Percentiles rank a stretch among this genome's conserved stretches.
phyloP scores from a whole-genome alignment of 306 rosid genomes.

The Trifolium dubium region DNA sequence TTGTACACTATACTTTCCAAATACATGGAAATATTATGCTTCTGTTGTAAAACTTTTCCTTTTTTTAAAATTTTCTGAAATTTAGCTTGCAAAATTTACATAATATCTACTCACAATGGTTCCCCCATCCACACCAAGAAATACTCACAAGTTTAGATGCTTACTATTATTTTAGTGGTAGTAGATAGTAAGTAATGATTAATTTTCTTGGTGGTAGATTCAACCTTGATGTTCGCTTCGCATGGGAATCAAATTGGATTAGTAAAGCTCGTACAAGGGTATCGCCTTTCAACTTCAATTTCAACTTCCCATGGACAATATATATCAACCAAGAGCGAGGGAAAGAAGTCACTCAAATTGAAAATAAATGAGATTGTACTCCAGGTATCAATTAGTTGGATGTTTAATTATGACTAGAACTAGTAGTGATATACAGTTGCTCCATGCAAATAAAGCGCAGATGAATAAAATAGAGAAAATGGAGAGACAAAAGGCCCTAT shows the following conservation, averaged over 20 bases:
- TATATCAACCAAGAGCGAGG: slow-evolving; percentile 74
- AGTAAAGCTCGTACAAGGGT: slow-evolving; percentile 89
- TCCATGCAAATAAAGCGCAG: slow-evolving; percentile 9
- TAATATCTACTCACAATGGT: slow-evolving; percentile 22
- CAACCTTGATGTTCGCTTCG: slow-evolving; percentile 88
- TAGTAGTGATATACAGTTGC: not conserved
- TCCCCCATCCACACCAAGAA: slow-evolving; percentile 7
- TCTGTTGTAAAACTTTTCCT: not conserved
- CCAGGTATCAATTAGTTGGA: slow-evolving; percentile 61
- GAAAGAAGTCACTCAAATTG: slow-evolving; percentile 85
- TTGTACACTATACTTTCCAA: slow-evolving; percentile 16
- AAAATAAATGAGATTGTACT: slow-evolving; percentile 87
- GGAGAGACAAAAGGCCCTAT: not conserved
- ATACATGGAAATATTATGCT: slow-evolving; percentile 20
- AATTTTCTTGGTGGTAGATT: slow-evolving; percentile 61
- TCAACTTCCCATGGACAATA: slow-evolving; percentile 60
- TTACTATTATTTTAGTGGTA: slow-evolving; percentile 29
- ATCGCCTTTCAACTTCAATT: slow-evolving; percentile 66
- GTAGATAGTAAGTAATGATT: slow-evolving; percentile 47
- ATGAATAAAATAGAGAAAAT: slow-evolving; percentile 11
- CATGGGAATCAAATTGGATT: slow-evolving; percentile 89
- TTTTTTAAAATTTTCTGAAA: slow-evolving; percentile 15
- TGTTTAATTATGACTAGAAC: slow-evolving; percentile 21
- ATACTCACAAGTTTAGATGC: slow-evolving; percentile 19
- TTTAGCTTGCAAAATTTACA: slow-evolving; percentile 16